Base-by-base conservation (phyloP, 129 eudicot species). In the Centaurea solstitialis region DNA sequence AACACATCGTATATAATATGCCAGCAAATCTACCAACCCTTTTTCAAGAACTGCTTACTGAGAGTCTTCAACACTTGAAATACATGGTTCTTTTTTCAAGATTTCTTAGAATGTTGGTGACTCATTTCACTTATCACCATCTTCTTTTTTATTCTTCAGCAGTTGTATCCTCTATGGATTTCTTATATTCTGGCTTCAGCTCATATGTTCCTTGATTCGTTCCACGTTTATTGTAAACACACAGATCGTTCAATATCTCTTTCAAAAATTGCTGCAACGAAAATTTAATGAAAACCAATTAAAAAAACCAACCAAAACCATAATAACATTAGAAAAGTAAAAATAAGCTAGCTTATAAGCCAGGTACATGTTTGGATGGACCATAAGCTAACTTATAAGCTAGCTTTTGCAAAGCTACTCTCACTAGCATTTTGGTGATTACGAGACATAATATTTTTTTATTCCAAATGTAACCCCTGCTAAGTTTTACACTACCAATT, bases 161-260 rank as follows among this genome's bases (percentile, higher is more conserved):
- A 59, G 83, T 90, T 80, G 96, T 78, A 72, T 88, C 92, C 83
- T 89, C 93, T 9, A 69, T 93, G 30, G 93, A 86, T 77, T 91
- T 91, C 89, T 89, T 91, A 81, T 91, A 91, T 82, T 91, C 97
- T 53, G 93, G 91, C 90, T 91, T 91, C 72, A 91, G 91, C 83
- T 91, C 97, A 71, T 91, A 91, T 8, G 93, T 89, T 72, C 97
- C 97, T 77, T 89, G 97, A 83, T 91, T 91, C 20, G 93, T 57
- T 69, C 97, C 97, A 64, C 97, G 89, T 85, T 91, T 91, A 75
- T 91, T 91, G 91, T 91, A 91, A 61, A 85, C 87, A 28, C 96
- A 91, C 15, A 91, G 91, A 81, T 89, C 96, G 68, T 85, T 89
- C 85, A 91, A 62, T 77, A 91, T 91, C 86, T 91, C 96, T 57